phyloP scores from a whole-genome alignment of 208 protist species.

The Trypanosoma rangeli region DNA sequence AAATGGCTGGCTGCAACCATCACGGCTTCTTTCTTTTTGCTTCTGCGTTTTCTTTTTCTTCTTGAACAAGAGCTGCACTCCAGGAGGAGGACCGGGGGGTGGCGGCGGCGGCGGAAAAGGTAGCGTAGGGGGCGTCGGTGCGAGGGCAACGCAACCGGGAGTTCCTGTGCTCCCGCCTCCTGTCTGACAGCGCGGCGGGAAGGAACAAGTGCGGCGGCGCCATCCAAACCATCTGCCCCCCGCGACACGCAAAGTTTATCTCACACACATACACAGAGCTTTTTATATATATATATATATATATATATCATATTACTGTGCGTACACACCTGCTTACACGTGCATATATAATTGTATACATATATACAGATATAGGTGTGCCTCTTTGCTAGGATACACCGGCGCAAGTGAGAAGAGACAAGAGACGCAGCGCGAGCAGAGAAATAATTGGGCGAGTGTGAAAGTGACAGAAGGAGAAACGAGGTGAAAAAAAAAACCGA shows the following conservation, averaged over 20 bases:
- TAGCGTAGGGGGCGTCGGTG: background rate
- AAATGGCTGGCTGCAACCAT: background rate
- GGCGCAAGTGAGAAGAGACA: background rate
- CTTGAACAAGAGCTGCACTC: background rate
- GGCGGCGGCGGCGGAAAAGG: too few species aligned
- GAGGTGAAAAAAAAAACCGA: background rate
- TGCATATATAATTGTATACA: slow-evolving; percentile 9
- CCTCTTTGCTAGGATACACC: slow-evolving; percentile 21
- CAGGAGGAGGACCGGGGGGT: too few species aligned
- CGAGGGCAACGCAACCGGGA: background rate
- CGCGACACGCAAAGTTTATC: too few species aligned
- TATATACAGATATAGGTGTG: slow-evolving; percentile 3
- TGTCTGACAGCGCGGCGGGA: background rate
- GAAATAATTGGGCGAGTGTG: too few species aligned
- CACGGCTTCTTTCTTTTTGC: background rate
- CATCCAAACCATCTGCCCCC: background rate
- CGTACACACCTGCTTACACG: background rate
- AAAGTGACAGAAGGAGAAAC: background rate
- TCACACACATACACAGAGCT: background rate
- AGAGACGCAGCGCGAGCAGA: background rate
- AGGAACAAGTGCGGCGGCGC: background rate
- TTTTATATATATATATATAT: slow-evolving; percentile 5
- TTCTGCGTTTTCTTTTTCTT: background rate
- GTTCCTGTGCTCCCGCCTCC: background rate
- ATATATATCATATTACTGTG: too few species aligned